phyloP scores from a whole-genome alignment of 2,329 filamentous ascomycete species.

The Diaporthe ampelina region DNA sequence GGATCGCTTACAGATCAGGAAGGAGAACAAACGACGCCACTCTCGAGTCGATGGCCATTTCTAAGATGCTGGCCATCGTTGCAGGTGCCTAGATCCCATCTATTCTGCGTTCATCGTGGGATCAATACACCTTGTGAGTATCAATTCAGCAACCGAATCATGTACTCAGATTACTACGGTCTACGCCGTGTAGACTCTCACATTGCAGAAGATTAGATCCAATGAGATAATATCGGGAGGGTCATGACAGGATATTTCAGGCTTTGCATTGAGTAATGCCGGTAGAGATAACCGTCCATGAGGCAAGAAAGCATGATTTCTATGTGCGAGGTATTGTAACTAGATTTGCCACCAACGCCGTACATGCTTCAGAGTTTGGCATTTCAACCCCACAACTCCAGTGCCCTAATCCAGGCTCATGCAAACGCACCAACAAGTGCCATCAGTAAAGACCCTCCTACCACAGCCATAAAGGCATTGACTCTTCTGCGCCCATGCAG shows the following conservation, averaged over 20 bases:
- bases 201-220: background rate
- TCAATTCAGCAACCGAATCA: too few species aligned
- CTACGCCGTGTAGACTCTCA: too few species aligned
- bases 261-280: background rate
- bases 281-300: background rate
- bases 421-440: conserved; percentile 81
- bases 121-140: background rate
- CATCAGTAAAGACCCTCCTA: conserved; percentile 77
- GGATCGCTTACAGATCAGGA: too few species aligned
- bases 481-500: conserved; percentile 73
- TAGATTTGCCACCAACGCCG: background rate
- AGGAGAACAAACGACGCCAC: too few species aligned
- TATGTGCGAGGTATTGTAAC: background rate
- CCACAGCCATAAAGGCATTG: conserved; percentile 74
- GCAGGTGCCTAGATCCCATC: background rate
- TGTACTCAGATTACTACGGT: too few species aligned
- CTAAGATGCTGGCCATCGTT: too few species aligned
- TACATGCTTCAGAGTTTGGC: background rate
- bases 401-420: conserved; percentile 49
- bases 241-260: background rate
- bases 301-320: background rate
- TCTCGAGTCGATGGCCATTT: too few species aligned
- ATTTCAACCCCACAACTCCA: background rate
- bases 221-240: too few species aligned
- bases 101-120: background rate